These are phyloP conservation scores for Balamuthia mandrillaris DNA, from an alignment of 208 protist genomes.

Conservation along the genomic window DNA sequence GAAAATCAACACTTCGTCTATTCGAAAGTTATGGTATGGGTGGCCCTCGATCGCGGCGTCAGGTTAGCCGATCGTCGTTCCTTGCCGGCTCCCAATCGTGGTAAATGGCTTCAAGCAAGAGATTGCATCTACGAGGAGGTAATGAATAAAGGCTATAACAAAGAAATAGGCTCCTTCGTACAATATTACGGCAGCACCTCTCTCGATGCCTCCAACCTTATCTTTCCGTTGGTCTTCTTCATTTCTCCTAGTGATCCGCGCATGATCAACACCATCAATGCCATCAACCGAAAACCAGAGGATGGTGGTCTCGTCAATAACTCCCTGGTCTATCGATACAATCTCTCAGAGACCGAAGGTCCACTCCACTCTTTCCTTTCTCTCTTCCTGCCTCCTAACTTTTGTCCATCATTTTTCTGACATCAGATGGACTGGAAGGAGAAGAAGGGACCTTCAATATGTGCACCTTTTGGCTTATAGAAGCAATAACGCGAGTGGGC, in stretches of 20 bases:
- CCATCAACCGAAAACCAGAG: slow-evolving; percentile 18
- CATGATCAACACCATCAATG: slow-evolving; percentile 48
- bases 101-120: slow-evolving; percentile 47
- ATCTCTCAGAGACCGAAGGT: neutral
- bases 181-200: slow-evolving; percentile 48
- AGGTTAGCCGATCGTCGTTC: slow-evolving; percentile 44
- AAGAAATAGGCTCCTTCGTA: slow-evolving; percentile 42
- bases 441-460: slow-evolving; percentile 67
- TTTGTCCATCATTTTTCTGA: neutral
- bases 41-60: slow-evolving; percentile 37
- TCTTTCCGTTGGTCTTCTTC: slow-evolving; percentile 63
- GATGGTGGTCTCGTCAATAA: slow-evolving; percentile 51
- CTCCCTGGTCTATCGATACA: slow-evolving; percentile 57
- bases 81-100: slow-evolving; percentile 41
- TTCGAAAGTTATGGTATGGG: slow-evolving; percentile 68
- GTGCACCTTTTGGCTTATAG: slow-evolving; percentile 65
- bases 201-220: slow-evolving; percentile 30
- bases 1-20: slow-evolving; percentile 62
- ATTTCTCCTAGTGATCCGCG: slow-evolving; percentile 55
- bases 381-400: too few relatives aligned
- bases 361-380: too few relatives aligned
- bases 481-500: slow-evolving; percentile 46
- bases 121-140: slow-evolving; percentile 62
- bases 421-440: slow-evolving; percentile 42
- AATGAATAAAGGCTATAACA: slow-evolving; percentile 56